Percentiles rank a stretch among this genome's conserved stretches.
Conservation (phyloP, 1,284 basidiomycete genomes). For the Ustilago nuda region DNA sequence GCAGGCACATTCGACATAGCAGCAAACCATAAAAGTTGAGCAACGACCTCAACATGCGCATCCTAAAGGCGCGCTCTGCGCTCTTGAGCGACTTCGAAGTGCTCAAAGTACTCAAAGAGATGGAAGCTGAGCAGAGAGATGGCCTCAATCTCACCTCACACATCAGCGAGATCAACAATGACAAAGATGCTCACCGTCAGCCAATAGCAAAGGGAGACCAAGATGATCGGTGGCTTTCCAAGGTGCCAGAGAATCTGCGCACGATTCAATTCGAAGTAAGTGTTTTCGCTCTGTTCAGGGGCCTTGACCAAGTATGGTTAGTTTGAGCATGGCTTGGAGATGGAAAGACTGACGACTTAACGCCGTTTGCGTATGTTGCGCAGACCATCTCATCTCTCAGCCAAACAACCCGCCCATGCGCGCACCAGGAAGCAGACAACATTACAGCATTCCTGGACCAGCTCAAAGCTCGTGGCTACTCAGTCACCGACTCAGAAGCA, state of each 20-base stretch:
- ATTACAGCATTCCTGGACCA: slow-evolving; percentile 78
- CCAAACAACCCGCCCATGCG: slow-evolving; percentile 78
- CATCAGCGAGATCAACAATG: slow-evolving; percentile 71
- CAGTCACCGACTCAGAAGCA: slow-evolving; percentile 43
- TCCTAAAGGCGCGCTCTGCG: slow-evolving; percentile 81
- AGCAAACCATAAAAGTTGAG: not conserved
- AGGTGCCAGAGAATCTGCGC: slow-evolving; percentile 78
- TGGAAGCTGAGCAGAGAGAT: slow-evolving; percentile 76
- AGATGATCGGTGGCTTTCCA: slow-evolving; percentile 41
- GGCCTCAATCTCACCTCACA: slow-evolving; percentile 68
- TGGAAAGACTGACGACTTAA: too few relatives aligned
- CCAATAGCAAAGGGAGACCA: slow-evolving; percentile 24
- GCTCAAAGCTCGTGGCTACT: slow-evolving; percentile 70
- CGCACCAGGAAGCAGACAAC: slow-evolving; percentile 76
- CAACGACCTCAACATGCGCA: slow-evolving; percentile 72
- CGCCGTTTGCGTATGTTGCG: not conserved
- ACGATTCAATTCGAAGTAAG: slow-evolving; percentile 88
- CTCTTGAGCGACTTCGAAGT: slow-evolving; percentile 89
- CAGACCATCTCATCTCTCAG: slow-evolving; percentile 86
- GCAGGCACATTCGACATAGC: slow-evolving; percentile 9
- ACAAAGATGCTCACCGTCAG: slow-evolving; percentile 4
- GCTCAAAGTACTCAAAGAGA: slow-evolving; percentile 79
- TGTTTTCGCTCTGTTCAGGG: slow-evolving; percentile 1
- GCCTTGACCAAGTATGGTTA: too few relatives aligned
- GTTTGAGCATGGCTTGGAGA: too few relatives aligned